phyloP scores from a whole-genome alignment of 306 rosid genomes.

The Acacia melanoxylon region DNA sequence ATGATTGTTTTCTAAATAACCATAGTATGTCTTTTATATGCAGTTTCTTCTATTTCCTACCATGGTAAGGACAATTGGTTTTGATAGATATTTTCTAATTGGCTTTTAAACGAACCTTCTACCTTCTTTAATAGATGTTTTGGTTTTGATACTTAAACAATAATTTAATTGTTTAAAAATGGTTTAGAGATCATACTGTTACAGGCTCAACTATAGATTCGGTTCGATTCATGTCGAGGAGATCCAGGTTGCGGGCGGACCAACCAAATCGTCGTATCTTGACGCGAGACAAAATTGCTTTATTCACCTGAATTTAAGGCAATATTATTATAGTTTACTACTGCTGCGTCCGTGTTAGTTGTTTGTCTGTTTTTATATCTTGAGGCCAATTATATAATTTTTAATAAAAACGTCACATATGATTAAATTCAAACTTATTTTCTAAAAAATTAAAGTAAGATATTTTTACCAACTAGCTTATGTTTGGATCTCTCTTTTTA shows the following conservation, averaged over 20 bases:
- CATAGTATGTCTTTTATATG: no score
- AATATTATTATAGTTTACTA: not conserved
- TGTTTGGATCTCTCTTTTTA: no score
- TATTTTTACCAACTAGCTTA: not conserved
- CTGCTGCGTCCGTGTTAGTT: not conserved
- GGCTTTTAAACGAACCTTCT: no score
- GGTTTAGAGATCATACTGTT: no score
- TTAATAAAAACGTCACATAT: not conserved
- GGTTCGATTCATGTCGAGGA: conserved; percentile 15
- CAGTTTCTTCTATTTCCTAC: no score
- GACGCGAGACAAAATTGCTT: conserved; percentile 19
- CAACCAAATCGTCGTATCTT: conserved; percentile 48
- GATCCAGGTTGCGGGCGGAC: conserved; percentile 44
- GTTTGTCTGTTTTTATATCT: not conserved
- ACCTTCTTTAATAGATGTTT: no score
- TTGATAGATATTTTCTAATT: no score
- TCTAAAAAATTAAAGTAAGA: not conserved
- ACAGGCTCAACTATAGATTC: not conserved
- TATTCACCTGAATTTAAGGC: not conserved
- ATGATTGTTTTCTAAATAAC: no score
- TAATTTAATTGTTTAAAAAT: no score
- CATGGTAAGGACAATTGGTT: no score
- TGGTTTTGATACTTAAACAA: no score
- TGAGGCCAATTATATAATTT: not conserved
- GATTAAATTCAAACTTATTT: no score